Percentiles rank a stretch among this genome's conserved stretches.
Conservation (phyloP, 257 asterid genomes). For the Salvia miltiorrhiza region DNA sequence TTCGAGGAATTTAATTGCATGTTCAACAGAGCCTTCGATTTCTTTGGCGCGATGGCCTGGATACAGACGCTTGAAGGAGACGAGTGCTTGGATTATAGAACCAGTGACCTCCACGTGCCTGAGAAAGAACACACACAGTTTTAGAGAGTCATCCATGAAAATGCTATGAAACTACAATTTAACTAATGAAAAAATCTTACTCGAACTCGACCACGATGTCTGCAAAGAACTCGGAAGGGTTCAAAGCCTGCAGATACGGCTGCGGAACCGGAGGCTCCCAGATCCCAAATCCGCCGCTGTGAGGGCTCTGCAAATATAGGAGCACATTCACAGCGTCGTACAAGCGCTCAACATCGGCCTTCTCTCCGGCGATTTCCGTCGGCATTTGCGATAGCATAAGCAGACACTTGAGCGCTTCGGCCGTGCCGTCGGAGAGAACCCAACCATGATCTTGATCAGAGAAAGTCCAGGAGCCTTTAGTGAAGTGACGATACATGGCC, state of each 20-base stretch:
- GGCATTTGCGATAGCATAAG: constrained; percentile 54
- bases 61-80: constrained; percentile 53
- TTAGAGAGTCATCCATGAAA: background rate
- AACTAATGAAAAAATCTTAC: constrained; percentile 33
- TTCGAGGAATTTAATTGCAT: constrained; percentile 49
- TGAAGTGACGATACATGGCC: constrained; percentile 67
- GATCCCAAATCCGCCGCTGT: constrained; percentile 51
- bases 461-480: constrained; percentile 82
- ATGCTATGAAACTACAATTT: background rate
- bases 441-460: constrained; percentile 89
- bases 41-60: constrained; percentile 70
- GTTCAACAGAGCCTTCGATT: constrained; percentile 47
- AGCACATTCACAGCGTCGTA: constrained; percentile 47
- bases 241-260: constrained; percentile 69
- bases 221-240: constrained; percentile 77
- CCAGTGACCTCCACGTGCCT: constrained; percentile 71
- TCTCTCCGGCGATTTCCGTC: constrained; percentile 41
- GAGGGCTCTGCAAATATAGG: constrained; percentile 50
- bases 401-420: constrained; percentile 62
- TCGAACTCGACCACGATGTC: constrained; percentile 75
- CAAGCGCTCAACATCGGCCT: constrained; percentile 35
- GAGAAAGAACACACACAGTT: background rate
- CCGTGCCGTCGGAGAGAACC: constrained; percentile 73
- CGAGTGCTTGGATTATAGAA: constrained; percentile 45
- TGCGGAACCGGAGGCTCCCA: constrained; percentile 70